These are phyloP conservation scores for Chaetomiaceae sp. DNA, from an alignment of 2,329 filamentous ascomycete species.

Conservation along the genomic window DNA sequence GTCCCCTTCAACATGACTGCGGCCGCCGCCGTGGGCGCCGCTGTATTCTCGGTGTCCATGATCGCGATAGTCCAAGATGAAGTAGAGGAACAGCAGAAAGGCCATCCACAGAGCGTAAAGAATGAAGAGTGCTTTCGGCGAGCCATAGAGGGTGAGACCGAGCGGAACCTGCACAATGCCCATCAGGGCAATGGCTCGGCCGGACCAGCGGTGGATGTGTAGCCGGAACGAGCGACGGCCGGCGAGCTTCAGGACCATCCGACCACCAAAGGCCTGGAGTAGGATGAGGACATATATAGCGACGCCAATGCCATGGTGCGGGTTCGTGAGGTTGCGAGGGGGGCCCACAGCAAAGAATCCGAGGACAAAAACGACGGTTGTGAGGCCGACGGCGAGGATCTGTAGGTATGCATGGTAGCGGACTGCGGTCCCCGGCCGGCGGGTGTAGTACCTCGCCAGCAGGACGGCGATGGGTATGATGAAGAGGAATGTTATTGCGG, in stretches of 20 bases:
- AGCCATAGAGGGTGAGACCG: conserved; percentile 87
- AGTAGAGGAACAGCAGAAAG: conserved; percentile 69
- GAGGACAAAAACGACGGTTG: conserved; percentile 67
- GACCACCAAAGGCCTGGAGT: conserved; percentile 66
- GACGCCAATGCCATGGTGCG: conserved; percentile 79
- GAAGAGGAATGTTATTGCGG: conserved; percentile 67
- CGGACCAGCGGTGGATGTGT: conserved; percentile 84
- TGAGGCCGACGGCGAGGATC: conserved; percentile 61
- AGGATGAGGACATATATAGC: conserved; percentile 71
- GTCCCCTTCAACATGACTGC: conserved; percentile 45
- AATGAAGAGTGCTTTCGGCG: conserved; percentile 78
- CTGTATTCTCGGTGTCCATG: conserved; percentile 52
- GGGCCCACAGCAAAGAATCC: conserved; percentile 77
- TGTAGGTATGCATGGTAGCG: conserved; percentile 72
- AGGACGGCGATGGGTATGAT: conserved; percentile 71
- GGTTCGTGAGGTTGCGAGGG: conserved; percentile 67
- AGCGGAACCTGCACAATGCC: conserved; percentile 85
- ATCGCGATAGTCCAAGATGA: conserved; percentile 70
- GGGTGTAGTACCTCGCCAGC: conserved; percentile 65
- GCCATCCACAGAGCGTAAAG: conserved; percentile 77
- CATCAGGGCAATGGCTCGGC: conserved; percentile 70
- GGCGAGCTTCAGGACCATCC: conserved; percentile 53
- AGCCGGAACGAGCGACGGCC: conserved; percentile 47
- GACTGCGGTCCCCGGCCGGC: conserved; percentile 57
- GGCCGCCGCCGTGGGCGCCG: conserved; percentile 43